Base-by-base conservation (phyloP, 805 yeast species). In the Zygosaccharomyces lentus region DNA sequence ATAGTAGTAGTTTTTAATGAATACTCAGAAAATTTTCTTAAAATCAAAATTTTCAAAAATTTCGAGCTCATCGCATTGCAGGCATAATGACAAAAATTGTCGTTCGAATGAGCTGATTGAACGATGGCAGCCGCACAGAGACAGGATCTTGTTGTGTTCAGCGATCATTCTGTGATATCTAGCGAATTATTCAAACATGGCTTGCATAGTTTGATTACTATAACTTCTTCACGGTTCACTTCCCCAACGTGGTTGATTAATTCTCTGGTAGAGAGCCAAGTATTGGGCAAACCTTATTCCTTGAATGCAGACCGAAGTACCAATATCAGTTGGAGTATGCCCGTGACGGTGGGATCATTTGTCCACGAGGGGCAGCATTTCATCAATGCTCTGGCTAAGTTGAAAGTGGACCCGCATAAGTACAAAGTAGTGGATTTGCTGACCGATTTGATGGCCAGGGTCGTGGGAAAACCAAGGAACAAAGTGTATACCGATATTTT, bases 401-500 rank as follows among this genome's bases (percentile, higher is more conserved):
- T 56, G 30, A 59, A 62, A 34, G 46, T 62, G 8, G 47, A 49
- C 16, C 15, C 50, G 5, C 45, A 49, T 15, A 38, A 66, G 62
- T 62, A 54, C 37, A 39, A 38, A 19, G 69, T 70, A 43, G 50
- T 77, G 23, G 82, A 80, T 55, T 67, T 73, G 43, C 69, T 78
- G 52, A 69, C 74, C 12, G 69, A 71, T 41, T 67, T 79, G 41
- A 75, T 77, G 50, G 53, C 51, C 4, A 59, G 57, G 35, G 42
- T 86, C 59, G 46, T 44, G 21, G 53, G 44, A 9, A 87, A 87
- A 65, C 85, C 88, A 61, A 86, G 84, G 64, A 91, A 84, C 59
- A 81, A 81, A 52, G 72, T 87, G 74, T 73, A 84, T 58, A 77
- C 80, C 53, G 87, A 82, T 57, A 67, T 87, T 54, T 69, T 87